These are phyloP conservation scores for Amphichorda felina DNA, from an alignment of 2,329 filamentous ascomycete species.

Conservation along the genomic window DNA sequence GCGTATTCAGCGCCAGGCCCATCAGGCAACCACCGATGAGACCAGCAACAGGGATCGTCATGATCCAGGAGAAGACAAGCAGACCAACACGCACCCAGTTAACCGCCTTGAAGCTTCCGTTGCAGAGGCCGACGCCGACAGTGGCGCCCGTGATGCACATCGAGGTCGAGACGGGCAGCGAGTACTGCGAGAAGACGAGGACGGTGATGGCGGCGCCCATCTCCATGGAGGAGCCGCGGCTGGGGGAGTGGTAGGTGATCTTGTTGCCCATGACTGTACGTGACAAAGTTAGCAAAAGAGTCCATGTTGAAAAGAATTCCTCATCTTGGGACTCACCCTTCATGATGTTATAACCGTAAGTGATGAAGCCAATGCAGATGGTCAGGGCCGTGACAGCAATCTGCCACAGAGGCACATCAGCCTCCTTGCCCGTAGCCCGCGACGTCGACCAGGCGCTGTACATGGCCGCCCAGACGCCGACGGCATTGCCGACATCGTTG, in stretches of 20 bases:
- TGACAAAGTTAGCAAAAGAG: slow-evolving; percentile 9
- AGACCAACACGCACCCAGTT: slow-evolving; percentile 66
- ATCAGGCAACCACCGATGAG: slow-evolving; percentile 26
- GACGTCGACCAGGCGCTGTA: slow-evolving; percentile 21
- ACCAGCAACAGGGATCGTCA: slow-evolving; percentile 30
- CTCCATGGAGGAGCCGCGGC: slow-evolving; percentile 58
- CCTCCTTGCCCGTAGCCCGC: slow-evolving; percentile 36
- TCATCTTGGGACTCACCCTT: slow-evolving; percentile 41
- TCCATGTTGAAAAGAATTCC: slow-evolving; percentile 5
- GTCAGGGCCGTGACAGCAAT: slow-evolving; percentile 54
- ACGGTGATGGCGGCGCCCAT: slow-evolving; percentile 69
- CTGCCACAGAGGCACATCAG: slow-evolving; percentile 62
- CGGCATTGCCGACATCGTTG: slow-evolving; percentile 27
- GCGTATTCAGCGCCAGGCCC: slow-evolving; percentile 26
- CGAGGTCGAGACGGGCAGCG: slow-evolving; percentile 63
- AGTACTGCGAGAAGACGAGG: slow-evolving; percentile 63
- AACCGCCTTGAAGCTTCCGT: slow-evolving; percentile 58
- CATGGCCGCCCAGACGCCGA: slow-evolving; percentile 21
- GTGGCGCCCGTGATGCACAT: slow-evolving; percentile 76
- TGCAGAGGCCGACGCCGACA: slow-evolving; percentile 68
- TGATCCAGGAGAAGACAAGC: slow-evolving; percentile 49
- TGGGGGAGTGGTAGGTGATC: slow-evolving; percentile 56
- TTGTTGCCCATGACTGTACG: slow-evolving; percentile 65
- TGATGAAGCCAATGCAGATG: slow-evolving; percentile 57
- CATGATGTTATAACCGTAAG: slow-evolving; percentile 79